Base-by-base conservation (phyloP, 768 basidiomycete species). In the Pulveroboletus sp. region DNA sequence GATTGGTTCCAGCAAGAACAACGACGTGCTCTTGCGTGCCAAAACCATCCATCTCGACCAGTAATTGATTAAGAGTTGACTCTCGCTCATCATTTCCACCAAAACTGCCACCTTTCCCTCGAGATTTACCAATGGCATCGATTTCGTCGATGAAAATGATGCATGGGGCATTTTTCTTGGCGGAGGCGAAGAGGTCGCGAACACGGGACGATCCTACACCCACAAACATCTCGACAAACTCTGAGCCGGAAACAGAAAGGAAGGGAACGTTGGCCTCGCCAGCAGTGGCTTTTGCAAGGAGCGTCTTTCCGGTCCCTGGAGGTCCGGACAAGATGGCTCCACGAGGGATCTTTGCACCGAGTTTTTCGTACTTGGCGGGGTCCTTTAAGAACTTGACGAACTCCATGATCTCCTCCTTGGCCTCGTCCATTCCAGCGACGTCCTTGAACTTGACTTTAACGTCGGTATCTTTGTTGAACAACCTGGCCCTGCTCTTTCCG, bases 201-300 rank as follows among this genome's bases (percentile, higher is more conserved):
- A 99, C 97, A 54, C 97, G 84, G 4, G 93, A 94, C 3, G 97
- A 94, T 49, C 97, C 97, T 43, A 98, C 97, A 69, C 97, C 97
- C 58, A 99, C 97, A 65, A 98, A 99, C 94, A 98, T 97, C 72
- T 99, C 97, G 52, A 99, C 94, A 65, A 99, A 98, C 66, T 99
- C 97, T 36, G 95, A 98, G 43, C 97, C 97, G 40, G 95, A 97
- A 35, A 98, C 97, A 20, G 93, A 95, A 50, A 97, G 80, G 86
- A 99, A 99, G 35, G 97, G 95, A 5, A 98, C 95, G 37, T 84
- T 88, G 5, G 97, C 95, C 71, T 99, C 97, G 43, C 97, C 97
- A 3, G 97, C 97, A 5, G 97, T 98, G 3, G 97, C 97, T 69
- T 99, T 99, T 11, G 97, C 97, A 31, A 99, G 80, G 11, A 99